Evolutionary conservation across 306 rosid genomes (phyloP).

Genomic region (Castanea sativa): DNA sequence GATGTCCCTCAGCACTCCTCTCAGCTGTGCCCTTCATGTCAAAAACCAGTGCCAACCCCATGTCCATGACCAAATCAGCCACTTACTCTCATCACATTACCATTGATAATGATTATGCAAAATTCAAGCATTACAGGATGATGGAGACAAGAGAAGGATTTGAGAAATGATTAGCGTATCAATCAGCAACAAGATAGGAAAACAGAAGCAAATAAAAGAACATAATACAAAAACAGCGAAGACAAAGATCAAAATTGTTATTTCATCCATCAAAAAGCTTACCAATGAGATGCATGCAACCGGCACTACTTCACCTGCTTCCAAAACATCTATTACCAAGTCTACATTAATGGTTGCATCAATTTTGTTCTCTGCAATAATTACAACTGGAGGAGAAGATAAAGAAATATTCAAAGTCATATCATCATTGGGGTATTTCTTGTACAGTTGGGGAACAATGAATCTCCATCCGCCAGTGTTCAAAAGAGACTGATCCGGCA

Average conservation of each 20-base stretch:
- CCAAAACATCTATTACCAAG: conserved; percentile 67
- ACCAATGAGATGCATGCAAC: conserved; percentile 93
- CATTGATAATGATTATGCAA: not conserved
- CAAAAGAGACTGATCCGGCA: conserved; percentile 78
- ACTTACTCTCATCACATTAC: not conserved
- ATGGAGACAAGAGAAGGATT: not conserved
- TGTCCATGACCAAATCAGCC: not conserved
- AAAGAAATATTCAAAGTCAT: conserved; percentile 82
- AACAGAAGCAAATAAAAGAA: conserved; percentile 5
- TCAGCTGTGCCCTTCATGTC: not conserved
- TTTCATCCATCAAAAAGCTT: conserved; percentile 23
- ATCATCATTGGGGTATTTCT: conserved; percentile 78
- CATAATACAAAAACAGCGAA: not conserved
- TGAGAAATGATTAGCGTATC: not conserved
- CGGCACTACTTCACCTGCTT: conserved; percentile 52
- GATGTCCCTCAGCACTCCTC: not conserved
- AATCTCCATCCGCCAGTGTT: conserved; percentile 96
- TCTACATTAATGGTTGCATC: conserved; percentile 47
- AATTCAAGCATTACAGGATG: not conserved
- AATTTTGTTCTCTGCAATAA: conserved; percentile 53
- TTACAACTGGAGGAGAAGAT: conserved; percentile 65
- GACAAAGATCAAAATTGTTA: conserved; percentile 1
- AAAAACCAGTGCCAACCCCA: not conserved
- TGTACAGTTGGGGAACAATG: conserved; percentile 84
- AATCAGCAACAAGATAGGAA: not conserved